phyloP scores from a whole-genome alignment of 1,139 yeast species.

The Pneumocystis murina region DNA sequence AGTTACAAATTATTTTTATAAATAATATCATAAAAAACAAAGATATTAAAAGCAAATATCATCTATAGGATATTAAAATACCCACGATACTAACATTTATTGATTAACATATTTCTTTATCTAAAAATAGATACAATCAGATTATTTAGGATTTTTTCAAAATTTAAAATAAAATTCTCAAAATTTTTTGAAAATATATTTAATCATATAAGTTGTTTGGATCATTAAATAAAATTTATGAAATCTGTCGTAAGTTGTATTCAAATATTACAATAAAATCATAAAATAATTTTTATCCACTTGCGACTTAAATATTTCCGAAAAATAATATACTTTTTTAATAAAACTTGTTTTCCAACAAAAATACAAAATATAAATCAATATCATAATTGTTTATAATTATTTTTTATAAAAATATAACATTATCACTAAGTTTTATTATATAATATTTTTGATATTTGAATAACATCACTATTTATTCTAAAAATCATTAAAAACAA shows the following conservation, averaged over 20 bases:
- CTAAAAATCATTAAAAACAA: no score
- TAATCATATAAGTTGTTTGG: not conserved
- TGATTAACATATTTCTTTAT: no score
- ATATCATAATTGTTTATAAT: no score
- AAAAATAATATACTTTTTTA: no score
- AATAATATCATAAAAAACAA: not conserved
- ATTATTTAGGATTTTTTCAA: not conserved
- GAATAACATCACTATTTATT: no score
- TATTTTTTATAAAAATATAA: no score
- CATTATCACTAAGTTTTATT: no score
- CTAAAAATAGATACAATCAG: not conserved
- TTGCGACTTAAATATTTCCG: no score
- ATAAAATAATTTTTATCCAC: no score
- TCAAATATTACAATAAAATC: not conserved
- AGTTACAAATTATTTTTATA: not conserved
- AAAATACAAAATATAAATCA: no score
- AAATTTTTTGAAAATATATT: not conserved
- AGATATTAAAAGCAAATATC: not conserved
- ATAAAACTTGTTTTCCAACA: no score
- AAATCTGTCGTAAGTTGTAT: not conserved
- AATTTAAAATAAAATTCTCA: not conserved
- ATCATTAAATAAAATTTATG: not conserved
- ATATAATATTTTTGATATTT: no score
- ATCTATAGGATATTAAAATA: not conserved
- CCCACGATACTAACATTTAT: not conserved